Conservation (phyloP, 192 early-diverging fungal genomes). For the Umbelopsis sp. region DNA sequence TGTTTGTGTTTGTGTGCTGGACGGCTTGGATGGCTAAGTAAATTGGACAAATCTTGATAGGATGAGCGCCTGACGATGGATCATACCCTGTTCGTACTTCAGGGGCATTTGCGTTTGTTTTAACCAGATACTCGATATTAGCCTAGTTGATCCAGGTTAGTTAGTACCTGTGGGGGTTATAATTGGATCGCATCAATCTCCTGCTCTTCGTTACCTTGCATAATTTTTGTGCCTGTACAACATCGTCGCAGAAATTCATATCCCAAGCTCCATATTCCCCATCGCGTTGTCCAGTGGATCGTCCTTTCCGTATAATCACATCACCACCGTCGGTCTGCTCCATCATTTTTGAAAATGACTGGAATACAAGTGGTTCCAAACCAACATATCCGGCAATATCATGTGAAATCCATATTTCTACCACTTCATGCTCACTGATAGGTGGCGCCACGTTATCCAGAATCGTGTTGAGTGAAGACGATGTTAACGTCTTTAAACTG, state of each 20-base stretch:
- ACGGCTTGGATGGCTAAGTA: slow-evolving; percentile 62
- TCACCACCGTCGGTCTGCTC: slow-evolving; percentile 64
- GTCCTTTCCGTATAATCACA: slow-evolving; percentile 52
- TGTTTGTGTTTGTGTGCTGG: slow-evolving; percentile 17
- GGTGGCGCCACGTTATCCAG: slow-evolving; percentile 62
- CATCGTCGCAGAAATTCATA: slow-evolving; percentile 59
- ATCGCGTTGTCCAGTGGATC: slow-evolving; percentile 28
- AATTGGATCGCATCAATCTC: background rate
- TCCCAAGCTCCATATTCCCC: slow-evolving; percentile 37
- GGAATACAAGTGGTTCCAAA: slow-evolving; percentile 55
- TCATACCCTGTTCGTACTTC: slow-evolving; percentile 21
- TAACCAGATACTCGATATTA: slow-evolving; percentile 58
- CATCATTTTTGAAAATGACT: slow-evolving; percentile 59
- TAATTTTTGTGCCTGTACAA: slow-evolving; percentile 54
- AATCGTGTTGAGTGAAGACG: slow-evolving; percentile 49
- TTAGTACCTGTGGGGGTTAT: too few relatives aligned
- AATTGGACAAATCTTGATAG: slow-evolving; percentile 55
- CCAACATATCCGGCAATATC: slow-evolving; percentile 61
- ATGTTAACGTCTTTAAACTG: slow-evolving; percentile 47
- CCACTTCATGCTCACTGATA: slow-evolving; percentile 61
- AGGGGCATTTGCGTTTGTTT: slow-evolving; percentile 46
- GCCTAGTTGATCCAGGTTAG: slow-evolving; percentile 35
- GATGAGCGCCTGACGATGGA: slow-evolving; percentile 25
- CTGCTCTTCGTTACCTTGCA: slow-evolving; percentile 43
- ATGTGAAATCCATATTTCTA: slow-evolving; percentile 61